Base-by-base conservation (phyloP, 441 rosid genomes). In the Erysimum pusillum region DNA sequence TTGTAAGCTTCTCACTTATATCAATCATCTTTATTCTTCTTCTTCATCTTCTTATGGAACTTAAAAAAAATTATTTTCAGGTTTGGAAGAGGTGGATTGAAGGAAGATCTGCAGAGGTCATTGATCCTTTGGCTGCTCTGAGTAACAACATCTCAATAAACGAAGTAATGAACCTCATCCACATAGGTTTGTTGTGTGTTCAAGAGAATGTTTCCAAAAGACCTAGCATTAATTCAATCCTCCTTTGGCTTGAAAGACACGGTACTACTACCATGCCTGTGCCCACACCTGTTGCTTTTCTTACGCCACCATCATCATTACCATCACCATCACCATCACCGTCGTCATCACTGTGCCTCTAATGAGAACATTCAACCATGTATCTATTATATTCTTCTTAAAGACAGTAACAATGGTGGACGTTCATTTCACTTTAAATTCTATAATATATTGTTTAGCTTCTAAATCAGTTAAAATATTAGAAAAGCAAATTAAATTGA, bases 121-220 rank as follows among this genome's bases (percentile, higher is more conserved):
- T 63, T 4, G 68, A 63, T 44, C 68, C 68, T 63, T 63, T 63
- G 68, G 53, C 68, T n/a, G 39, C 53, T 44, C 39, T 5, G 2
- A 44, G 53, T 63, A 9, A 63, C 25, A 63, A 44, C 5, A 45
- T 63, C 8, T 63, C 68, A 28, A 63, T 28, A n/a, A 9, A 63
- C n/a, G 38, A 63, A 28, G 68, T 63, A 44, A 45, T 28, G 39
- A 44, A 63, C 39, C 53, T 44, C 38, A 63, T 63, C 22, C 53
- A 63, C 52, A 63, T 63, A 28, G 68, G 68, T 44, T 63, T 63
- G 25, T 44, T 63, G 53, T 63, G 68, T 63, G 39, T 63, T 63
- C 68, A 63, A 63, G 68, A 63, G 14, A 9, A 44, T 25, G 25
- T 28, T 44, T 63, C 53, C 53, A 28, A 9, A 28, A 63, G 68